Base-by-base conservation (phyloP, 2,329 filamentous ascomycete species). In the Botrytis fabae region DNA sequence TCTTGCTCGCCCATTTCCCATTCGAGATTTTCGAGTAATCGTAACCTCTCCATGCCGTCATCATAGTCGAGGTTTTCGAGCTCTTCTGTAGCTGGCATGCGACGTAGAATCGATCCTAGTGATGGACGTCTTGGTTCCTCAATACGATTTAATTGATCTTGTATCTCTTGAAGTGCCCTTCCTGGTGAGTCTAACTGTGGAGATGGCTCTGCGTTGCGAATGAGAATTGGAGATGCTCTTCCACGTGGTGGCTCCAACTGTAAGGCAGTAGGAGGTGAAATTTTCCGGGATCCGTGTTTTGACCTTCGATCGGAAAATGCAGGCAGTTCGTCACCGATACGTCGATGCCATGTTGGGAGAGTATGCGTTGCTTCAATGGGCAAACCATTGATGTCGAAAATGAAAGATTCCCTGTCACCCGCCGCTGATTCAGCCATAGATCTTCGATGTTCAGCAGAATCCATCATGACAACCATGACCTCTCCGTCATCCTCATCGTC, bases 1-100 rank as follows among this genome's bases (percentile, higher is more conserved):
- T 90, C 88, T 78, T 91, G 87, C 75, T 85, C 80, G 0, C 86
- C 87, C 85, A 91, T 88, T 79, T 92, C 90, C 74, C 82, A 83
- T 78, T 92, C 90, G 1, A 92, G 82, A 74, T 89, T 86, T 46
- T 88, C 85, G 2, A 92, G 81, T 4, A 90, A 83, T 69, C 62
- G 74, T 25, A 79, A 66, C n/a, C 78, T 75, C 35, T 75, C 73
- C 22, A 64, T 73, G 14, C 42, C 54, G 35, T 76, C 66, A 42
- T 75, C 71, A 18, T 74, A 66, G 1, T 42, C 70, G 59, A 64
- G 61, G 32, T 70, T 35, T n/a, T 63, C 57, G 32, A 28, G 9
- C 2, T 35, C 59, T 40, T 71, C 38, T 32, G 59, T 40, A 61
- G 76, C 75, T 28, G 79, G 78, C 22, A 80, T 64, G 42, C 72